Evolutionary conservation across 306 rosid species (phyloP), one percentile per base, ranked within the genome.

Genomic region (Fragaria nilgerrensis): DNA sequence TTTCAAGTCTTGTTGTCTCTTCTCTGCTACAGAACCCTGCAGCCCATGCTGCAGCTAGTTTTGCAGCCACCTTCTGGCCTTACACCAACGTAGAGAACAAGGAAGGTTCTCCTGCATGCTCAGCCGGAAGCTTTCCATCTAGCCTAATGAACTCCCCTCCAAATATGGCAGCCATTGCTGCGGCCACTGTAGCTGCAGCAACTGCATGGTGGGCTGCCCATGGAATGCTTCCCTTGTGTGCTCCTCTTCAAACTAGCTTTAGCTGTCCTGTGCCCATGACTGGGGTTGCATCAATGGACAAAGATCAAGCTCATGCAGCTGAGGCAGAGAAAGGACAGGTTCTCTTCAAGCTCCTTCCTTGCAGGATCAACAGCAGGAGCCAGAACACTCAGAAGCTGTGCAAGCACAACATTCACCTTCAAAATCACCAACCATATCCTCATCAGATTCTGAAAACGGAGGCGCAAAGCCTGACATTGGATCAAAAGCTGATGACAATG

Each of bases 151-250:
- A 84, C 76, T 75, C 91, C 12, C 81, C 91, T 81, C 97, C 97
- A 39, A 89, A 86, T 80, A 83, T 88, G 78, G 90, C 88, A 69
- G 92, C 98, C 73, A 86, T 92, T 77, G 96, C 97, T 66, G 92
- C 88, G 65, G 92, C 95, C 74, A 90, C 96, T 65, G 96, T 90
- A 67, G 96, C 97, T 75, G 97, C 97, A 68, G 97, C 98, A 78
- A 87, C 93, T 73, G 96, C 98, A 78, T 92, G 98, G 98, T 95
- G 98, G 98, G 84, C 96, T 44, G 87, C 98, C 77, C 98, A 95
- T 76, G 98, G 97, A 68, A 77, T 90, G 83, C 87, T 90, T 81
- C 98, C 98, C 41, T 23, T 92, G 69, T 92, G 98, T 72, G 77
- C 96, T 76, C 96, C 98, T 66, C 87, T 85, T 75, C 93, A 81